Base-by-base conservation (phyloP, 2,329 filamentous ascomycete genomes). In the Aureobasidium melanogenum region DNA sequence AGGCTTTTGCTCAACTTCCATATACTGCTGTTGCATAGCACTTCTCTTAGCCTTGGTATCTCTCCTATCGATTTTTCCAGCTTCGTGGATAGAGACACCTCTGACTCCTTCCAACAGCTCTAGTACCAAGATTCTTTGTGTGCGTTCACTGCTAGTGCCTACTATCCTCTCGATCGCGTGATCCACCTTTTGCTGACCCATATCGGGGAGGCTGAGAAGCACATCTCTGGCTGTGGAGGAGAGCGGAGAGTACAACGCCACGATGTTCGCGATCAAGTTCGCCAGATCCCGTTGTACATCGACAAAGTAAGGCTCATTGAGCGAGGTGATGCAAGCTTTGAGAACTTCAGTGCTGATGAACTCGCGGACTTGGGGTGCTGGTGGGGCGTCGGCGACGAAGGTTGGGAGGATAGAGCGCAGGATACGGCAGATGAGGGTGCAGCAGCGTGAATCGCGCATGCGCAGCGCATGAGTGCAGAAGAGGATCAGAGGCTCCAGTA, bases 291-390 rank as follows among this genome's bases (percentile, higher is more conserved):
- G 93, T 69, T 99, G 94, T 64, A 95, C 84, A 67, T 99, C 94
- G 36, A 97, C 92, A 74, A 97, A 99, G 74, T 97, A 97, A 0
- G 91, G 87, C 67, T 99, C 94, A 74, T 97, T 89, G 55, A 99
- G 84, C 1, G 89, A 95, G 1, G 87, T 89, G 71, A 97, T 89
- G 69, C 89, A 93, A 0, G 91, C 91, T 76, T 92, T 90, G 54
- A 99, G 82, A 2, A 97, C 90, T 66, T 96, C 89, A 5, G 86
- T 85, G 57, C 87, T 91, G 70, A 97, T 92, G 73, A 92, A 99
- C 69, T 96, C 91, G 57, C 92, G 86, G 64, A 97, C 88, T 8
- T 81, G 76, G 1, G 85, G 80, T 15, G 85, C 84, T 30, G 79
- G 76, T 0, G 76, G 0, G 15, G 59, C 65, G 48, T 78, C 74